Conservation (phyloP, 164 flowering plant species). For the Vitis rotundifolia region DNA sequence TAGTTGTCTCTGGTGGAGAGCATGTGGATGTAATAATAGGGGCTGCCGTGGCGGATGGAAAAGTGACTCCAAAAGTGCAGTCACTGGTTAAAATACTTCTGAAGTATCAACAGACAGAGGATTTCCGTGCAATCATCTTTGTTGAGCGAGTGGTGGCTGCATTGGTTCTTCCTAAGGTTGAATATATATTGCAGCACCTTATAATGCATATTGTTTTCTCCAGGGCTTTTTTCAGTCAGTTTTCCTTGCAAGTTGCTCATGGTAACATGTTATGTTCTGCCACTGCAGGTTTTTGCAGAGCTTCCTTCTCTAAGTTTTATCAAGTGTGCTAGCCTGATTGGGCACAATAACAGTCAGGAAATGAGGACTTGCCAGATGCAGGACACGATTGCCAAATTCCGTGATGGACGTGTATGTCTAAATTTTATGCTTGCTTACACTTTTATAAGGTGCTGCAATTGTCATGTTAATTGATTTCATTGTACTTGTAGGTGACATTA, state of each 20-base stretch:
- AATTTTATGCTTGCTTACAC: not conserved
- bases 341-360: conserved; percentile 97
- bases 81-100: conserved; percentile 86
- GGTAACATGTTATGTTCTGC: conserved; percentile 5
- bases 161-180: conserved; percentile 97
- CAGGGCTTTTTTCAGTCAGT: not conserved
- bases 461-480: conserved; percentile 1
- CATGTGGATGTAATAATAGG: conserved; percentile 95
- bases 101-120: conserved; percentile 85
- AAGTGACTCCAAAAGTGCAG: conserved; percentile 98
- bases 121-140: conserved; percentile 97
- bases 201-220: not conserved
- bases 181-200: not conserved
- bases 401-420: conserved; percentile 91
- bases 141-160: conserved; percentile 99
- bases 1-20: conserved; percentile 98
- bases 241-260: not conserved
- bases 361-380: conserved; percentile 96
- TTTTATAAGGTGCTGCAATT: not conserved
- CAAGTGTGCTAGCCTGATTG: conserved; percentile 91
- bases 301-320: conserved; percentile 92
- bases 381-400: conserved; percentile 88
- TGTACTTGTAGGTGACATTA: conserved; percentile 66
- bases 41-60: conserved; percentile 99
- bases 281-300: conserved; percentile 84